Evolutionary conservation across 805 yeast species (phyloP), one percentile per base, ranked within the genome.

Genomic region (Wickerhamomyces sydowiorum): DNA sequence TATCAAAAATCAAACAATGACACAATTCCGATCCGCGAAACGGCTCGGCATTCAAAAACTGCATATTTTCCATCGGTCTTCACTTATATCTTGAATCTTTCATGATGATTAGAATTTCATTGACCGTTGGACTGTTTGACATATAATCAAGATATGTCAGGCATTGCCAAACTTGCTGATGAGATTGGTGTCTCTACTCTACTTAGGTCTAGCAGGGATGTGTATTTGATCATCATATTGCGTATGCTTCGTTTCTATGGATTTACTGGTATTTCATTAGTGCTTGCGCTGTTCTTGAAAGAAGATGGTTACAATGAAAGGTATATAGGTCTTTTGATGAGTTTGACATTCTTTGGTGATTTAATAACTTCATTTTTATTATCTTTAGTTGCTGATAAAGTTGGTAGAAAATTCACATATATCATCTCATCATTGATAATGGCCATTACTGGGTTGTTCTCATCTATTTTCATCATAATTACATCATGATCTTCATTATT

Each of bases 261-360:
- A 12, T 32, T 32, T 18, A 32, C 36, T 7, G 14, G 36, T 19
- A 32, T 32, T n/a, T 32, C 36, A 20, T 20, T 32, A 66, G 78
- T 86, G 14, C 62, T 86, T 37, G 82, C 89, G 0, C 67, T 84
- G 14, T 84, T 78, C 48, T 68, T 86, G 37, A 73, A 70, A 37
- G 68, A 70, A 10, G 60, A 82, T 13, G 72, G 70, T 4, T 67
- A 82, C 35, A 54, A 73, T 1, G 85, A 82, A 44, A 57, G 73
- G 3, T 58, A 66, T 31, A 80, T 85, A 41, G 96, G 95, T 7
- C 48, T 76, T 36, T 86, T 86, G 57, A 86, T 87, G 93, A 75
- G 91, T 1, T 62, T 82, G 42, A 86, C 95, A 0, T 66, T 87
- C 54, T 60, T 80, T 4, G 96, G 96, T 2, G 95, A 86, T 56